phyloP scores from a whole-genome alignment of 139 green algal species.

The Picochlorum costavermella region DNA sequence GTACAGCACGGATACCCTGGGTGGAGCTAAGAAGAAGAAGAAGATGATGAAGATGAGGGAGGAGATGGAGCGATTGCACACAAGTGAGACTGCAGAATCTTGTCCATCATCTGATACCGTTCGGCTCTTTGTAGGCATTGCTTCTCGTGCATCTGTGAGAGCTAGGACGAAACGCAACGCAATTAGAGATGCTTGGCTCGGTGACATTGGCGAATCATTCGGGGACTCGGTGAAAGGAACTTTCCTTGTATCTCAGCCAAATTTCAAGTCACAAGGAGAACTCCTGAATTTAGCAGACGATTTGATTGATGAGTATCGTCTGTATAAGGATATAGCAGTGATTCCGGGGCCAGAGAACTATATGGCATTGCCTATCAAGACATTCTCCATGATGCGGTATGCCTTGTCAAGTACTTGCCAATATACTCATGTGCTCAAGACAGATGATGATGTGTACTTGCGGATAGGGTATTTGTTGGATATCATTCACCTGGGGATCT shows the following conservation, averaged over 20 bases:
- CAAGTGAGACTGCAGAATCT: not conserved
- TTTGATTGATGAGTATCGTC: conserved; percentile 15
- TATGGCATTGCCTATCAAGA: conserved; percentile 46
- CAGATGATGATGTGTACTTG: conserved; percentile 56
- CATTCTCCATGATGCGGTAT: conserved; percentile 39
- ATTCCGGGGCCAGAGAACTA: conserved; percentile 33
- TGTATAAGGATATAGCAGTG: conserved; percentile 23
- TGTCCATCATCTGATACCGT: conserved; percentile 15
- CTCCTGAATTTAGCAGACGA: conserved; percentile 14
- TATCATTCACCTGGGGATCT: conserved; percentile 2
- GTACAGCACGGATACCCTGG: not conserved
- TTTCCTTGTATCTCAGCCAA: conserved; percentile 39
- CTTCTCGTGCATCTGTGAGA: conserved; percentile 14
- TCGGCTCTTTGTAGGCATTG: conserved; percentile 29
- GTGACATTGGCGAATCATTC: not conserved
- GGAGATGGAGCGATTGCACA: not conserved
- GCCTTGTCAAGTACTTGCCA: conserved; percentile 21
- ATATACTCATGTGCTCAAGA: conserved; percentile 57
- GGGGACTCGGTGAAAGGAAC: conserved; percentile 4
- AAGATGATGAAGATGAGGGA: not conserved
- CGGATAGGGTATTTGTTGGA: conserved; percentile 22
- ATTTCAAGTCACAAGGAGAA: conserved; percentile 4
- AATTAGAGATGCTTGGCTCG: conserved; percentile 24
- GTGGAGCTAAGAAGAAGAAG: not conserved
- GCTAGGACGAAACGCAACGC: conserved; percentile 16